Percentiles rank a stretch among this genome's conserved stretches.
These are phyloP conservation scores for Tuber calosporum DNA, from an alignment of 495 filamentous ascomycete species.

Conservation along the genomic window DNA sequence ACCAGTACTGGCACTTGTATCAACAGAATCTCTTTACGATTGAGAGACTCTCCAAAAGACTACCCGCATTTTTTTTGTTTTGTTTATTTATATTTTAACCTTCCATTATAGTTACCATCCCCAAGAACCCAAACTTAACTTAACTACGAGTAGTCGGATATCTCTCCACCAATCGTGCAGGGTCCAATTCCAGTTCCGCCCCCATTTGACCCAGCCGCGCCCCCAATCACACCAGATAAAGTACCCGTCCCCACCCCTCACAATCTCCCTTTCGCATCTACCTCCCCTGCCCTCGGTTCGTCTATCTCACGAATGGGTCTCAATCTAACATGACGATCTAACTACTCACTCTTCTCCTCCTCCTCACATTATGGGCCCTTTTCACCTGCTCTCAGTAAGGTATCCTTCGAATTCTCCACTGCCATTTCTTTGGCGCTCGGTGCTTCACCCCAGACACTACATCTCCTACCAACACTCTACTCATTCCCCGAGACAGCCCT, in stretches of 20 bases:
- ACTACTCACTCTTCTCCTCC: neutral
- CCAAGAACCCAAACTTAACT: neutral
- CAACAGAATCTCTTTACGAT: too few species aligned
- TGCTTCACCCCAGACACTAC: constrained; percentile 23
- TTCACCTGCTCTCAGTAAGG: neutral
- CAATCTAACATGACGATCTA: neutral
- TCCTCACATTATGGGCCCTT: neutral
- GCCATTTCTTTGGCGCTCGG: neutral
- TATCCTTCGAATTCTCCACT: neutral
- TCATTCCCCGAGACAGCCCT: constrained; percentile 16
- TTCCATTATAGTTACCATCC: neutral
- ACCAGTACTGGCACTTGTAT: too few species aligned
- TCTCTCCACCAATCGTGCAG: neutral
- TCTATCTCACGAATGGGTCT: neutral
- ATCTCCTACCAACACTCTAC: constrained; percentile 30
- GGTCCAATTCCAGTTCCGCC: neutral
- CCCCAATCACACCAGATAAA: neutral
- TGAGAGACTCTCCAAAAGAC: too few species aligned
- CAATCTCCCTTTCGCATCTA: neutral
- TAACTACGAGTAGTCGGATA: neutral
- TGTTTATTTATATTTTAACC: neutral
- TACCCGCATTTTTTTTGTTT: neutral
- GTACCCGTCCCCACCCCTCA: too few species aligned
- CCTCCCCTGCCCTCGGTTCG: neutral
- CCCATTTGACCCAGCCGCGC: neutral